Evolutionary conservation across 768 basidiomycete genomes (phyloP).

Genomic region (Amanita pseudoporphyria): DNA sequence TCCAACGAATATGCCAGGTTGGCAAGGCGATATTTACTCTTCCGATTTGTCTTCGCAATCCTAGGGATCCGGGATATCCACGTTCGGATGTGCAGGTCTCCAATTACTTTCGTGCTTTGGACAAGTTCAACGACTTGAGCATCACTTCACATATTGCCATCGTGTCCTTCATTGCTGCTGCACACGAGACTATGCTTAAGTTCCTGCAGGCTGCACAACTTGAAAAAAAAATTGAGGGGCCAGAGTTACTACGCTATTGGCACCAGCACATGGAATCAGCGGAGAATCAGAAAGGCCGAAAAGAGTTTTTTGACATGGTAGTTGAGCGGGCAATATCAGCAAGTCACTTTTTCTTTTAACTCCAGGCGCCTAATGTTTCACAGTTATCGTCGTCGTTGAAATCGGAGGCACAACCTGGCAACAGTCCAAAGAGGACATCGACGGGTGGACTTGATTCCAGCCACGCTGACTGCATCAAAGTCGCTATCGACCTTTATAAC

Average conservation of each 20-base stretch:
- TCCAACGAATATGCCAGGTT: slow-evolving; percentile 8
- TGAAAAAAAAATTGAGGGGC: neutral
- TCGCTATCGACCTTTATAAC: no score
- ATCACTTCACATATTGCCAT: neutral
- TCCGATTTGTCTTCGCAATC: slow-evolving; percentile 12
- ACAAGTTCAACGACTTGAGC: slow-evolving; percentile 6
- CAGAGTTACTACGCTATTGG: slow-evolving; percentile 10
- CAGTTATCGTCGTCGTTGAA: no score
- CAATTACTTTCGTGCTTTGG: slow-evolving; percentile 7
- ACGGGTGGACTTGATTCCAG: no score
- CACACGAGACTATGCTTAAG: slow-evolving; percentile 9
- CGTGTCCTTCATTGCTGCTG: slow-evolving; percentile 12
- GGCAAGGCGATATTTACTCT: slow-evolving; percentile 11
- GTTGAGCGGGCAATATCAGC: no score
- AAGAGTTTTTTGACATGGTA: no score
- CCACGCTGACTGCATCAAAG: no score
- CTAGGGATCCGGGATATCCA: slow-evolving; percentile 8
- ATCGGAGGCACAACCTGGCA: no score
- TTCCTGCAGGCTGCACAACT: slow-evolving; percentile 4
- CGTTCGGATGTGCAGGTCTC: slow-evolving; percentile 6
- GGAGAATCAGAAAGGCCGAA: no score
- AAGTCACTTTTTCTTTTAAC: no score
- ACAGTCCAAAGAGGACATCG: no score
- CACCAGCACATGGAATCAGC: slow-evolving; percentile 12
- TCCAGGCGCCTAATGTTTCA: no score